Base-by-base conservation (phyloP, 768 basidiomycete species). In the Agrocybe pediades region DNA sequence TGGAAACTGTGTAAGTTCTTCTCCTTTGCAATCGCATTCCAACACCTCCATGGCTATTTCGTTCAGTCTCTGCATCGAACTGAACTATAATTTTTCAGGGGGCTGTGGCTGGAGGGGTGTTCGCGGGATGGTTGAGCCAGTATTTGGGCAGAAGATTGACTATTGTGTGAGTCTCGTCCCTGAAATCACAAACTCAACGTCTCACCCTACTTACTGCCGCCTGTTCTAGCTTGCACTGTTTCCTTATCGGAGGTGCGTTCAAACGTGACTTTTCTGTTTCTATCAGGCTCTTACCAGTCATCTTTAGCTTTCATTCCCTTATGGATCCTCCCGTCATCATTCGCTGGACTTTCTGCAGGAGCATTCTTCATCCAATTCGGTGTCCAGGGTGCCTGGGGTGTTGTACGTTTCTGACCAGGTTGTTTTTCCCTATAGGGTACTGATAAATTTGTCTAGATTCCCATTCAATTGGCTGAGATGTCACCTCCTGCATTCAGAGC, bases 331-430 rank as follows among this genome's bases (percentile, higher is more conserved):
- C 94, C 94, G 2, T 69, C 62, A 6, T 70, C 77, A 1, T 95
- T 95, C 68, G 67, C 79, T 1, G 79, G 74, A 1, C 85, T 97
- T 8, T 64, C 90, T 0, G 91, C 90, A 0, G 92, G 92, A 8
- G 93, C 92, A 0, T 96, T 95, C 72, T 92, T 82, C 60, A 74
- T 93, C 15, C 92, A 95, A 63, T 83, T 91, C 59, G 91, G 90
- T 46, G 90, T 95, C 0, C 94, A 96, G 66, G 92, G 92, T 1
- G 92, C 91, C 30, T 93, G 90, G 90, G 91, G 91, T 61, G 86
- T 92, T 9, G 89, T 92, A 64, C 59, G 87, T 66, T 74, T 76
- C 11, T 74, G 78, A 56, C 79, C 74, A 60, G 73, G 81, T 39
- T 71, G 71, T 19, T 9, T 7, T 17, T n/a, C 23, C n/a, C n/a